Base-by-base conservation (phyloP, 2,329 filamentous ascomycete genomes). In the Pleomassaria siparia region DNA sequence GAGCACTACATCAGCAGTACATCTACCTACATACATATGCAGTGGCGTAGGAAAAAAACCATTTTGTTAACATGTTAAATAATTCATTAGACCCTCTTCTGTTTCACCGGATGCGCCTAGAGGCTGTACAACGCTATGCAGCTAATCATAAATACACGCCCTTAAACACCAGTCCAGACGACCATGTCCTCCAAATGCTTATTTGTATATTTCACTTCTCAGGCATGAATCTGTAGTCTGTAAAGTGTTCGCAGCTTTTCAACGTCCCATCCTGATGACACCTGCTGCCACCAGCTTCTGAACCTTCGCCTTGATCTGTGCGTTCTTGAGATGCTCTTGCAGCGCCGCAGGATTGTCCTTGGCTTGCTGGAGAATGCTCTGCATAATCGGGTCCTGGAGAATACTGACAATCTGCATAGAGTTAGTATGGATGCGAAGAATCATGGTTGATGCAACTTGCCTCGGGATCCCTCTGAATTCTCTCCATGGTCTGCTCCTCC, bases 251-350 rank as follows among this genome's bases (percentile, higher is more conserved):
- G 29, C 29, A n/a, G 29, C 12, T 28, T 29, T 20, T 53, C 53
- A 80, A 69, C 78, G 72, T 39, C 88, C 88, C 58, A 92, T 79
- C 35, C 89, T 84, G 63, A 96, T 96, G 12, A 96, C 91, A 66
- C 94, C 91, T 35, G 92, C 91, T 45, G 90, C 90, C 58, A 96
- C 86, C 62, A 97, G 77, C 77, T 96, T 96, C 79, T 96, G 90
- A 56, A 99, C 88, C 82, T 96, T 96, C 62, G 82, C 82, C 50
- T 85, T 81, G 59, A 99, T 88, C 49, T 80, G 81, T 0, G 90
- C 83, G 77, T 97, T 99, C 78, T 86, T 89, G 89, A 99, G 96
- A 74, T 99, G 95, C 72, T 99, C 92, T 70, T 95, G 87, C 54
- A 99, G 82, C 37, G 94, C 94, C 40, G 87, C 87, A 15, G 94